phyloP scores from a whole-genome alignment of 306 rosid species.

The Prosopis cineraria region DNA sequence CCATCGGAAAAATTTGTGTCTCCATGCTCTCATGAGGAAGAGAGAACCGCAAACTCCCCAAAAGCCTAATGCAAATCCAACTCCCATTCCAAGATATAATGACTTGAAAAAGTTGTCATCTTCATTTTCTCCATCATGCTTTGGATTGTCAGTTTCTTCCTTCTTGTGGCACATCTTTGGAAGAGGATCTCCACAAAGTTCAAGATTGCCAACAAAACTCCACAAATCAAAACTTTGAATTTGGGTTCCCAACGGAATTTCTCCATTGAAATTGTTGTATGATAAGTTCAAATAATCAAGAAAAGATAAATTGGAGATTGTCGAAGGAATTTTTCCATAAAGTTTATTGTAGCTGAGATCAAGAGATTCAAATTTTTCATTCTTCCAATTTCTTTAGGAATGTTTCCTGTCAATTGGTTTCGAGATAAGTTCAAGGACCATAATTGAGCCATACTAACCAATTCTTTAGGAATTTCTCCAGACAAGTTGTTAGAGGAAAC shows the following conservation, averaged over 20 bases:
- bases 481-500: slow-evolving; percentile 31
- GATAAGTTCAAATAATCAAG: background rate
- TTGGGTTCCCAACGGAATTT: background rate
- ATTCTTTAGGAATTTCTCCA: slow-evolving; percentile 26
- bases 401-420: background rate
- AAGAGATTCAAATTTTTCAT: background rate
- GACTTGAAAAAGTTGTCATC: background rate
- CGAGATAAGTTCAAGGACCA: background rate
- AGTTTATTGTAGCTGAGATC: background rate
- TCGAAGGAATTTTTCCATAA: background rate
- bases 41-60: background rate
- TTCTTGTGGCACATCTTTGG: background rate
- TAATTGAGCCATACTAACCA: slow-evolving; percentile 11
- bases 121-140: background rate
- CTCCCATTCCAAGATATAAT: background rate
- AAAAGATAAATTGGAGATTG: background rate
- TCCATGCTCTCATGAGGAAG: background rate
- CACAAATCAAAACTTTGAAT: background rate
- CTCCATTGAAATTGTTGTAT: background rate
- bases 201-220: background rate
- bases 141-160: background rate
- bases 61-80: background rate
- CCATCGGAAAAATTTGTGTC: background rate
- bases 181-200: background rate
- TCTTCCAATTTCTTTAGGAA: background rate